Conservation (phyloP, 2,329 filamentous ascomycete genomes). For the Hypoxylon sp. region DNA sequence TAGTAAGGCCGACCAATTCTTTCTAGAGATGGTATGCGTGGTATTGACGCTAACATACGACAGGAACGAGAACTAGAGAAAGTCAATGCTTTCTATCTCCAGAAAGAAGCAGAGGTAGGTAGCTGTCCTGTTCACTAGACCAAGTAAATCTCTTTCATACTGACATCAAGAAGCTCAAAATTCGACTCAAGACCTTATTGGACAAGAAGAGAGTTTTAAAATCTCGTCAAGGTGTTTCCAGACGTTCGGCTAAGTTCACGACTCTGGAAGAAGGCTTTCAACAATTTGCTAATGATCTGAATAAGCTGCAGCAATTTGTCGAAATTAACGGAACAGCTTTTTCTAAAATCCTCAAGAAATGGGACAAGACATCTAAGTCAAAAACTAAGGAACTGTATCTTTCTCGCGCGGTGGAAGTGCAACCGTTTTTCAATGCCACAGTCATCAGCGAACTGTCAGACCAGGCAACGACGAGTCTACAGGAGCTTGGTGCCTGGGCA, state of each 20-base stretch:
- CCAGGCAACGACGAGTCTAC: slow-evolving; percentile 92
- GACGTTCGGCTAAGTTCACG: slow-evolving; percentile 91
- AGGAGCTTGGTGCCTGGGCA: slow-evolving; percentile 95
- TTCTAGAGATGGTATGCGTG: slow-evolving; percentile 3
- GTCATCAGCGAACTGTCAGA: slow-evolving; percentile 97
- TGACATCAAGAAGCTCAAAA: slow-evolving; percentile 73
- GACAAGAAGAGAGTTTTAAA: slow-evolving; percentile 96
- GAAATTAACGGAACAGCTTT: slow-evolving; percentile 98
- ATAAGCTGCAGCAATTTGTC: slow-evolving; percentile 98
- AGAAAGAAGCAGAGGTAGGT: slow-evolving; percentile 95
- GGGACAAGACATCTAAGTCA: slow-evolving; percentile 99
- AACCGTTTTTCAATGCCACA: slow-evolving; percentile 97
- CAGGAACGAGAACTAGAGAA: slow-evolving; percentile 98
- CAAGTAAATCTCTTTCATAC: neutral
- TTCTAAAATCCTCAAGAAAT: slow-evolving; percentile 99
- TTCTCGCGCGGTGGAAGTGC: slow-evolving; percentile 93
- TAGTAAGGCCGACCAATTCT: slow-evolving; percentile 66
- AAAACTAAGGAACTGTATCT: slow-evolving; percentile 98
- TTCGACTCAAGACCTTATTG: slow-evolving; percentile 88
- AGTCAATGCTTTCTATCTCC: slow-evolving; percentile 96
- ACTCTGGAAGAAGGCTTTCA: slow-evolving; percentile 96
- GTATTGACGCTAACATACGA: slow-evolving; percentile 50
- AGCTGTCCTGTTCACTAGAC: neutral
- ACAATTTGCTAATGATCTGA: slow-evolving; percentile 94
- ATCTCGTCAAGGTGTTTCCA: slow-evolving; percentile 80